Conservation (phyloP, 2,329 filamentous ascomycete species). For the Ceratocystis harringtonii region DNA sequence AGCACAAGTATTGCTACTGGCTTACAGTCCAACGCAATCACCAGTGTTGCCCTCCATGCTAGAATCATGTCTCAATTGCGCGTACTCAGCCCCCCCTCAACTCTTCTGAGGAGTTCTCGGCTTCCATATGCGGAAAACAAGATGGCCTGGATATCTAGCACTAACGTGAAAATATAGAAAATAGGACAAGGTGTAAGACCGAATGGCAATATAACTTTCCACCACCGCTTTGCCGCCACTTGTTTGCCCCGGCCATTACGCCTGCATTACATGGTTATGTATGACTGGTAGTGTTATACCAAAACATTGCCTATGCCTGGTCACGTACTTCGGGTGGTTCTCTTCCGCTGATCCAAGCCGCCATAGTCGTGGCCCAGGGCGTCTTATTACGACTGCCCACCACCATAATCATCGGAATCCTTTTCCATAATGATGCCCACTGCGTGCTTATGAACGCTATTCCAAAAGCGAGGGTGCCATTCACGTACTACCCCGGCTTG, state of each 20-base stretch:
- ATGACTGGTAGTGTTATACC: background rate
- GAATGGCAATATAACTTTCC: background rate
- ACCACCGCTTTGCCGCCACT: background rate
- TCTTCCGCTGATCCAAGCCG: background rate
- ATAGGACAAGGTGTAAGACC: background rate
- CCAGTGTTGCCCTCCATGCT: background rate
- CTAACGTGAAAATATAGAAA: background rate
- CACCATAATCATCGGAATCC: background rate
- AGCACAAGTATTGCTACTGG: background rate
- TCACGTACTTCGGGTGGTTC: background rate
- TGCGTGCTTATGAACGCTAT: background rate
- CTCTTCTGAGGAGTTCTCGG: background rate
- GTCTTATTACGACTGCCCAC: background rate
- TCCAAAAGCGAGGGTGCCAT: background rate
- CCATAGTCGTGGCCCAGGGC: background rate
- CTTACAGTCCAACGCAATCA: background rate
- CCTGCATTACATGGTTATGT: background rate
- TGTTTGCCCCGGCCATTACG: background rate
- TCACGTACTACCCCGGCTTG: background rate
- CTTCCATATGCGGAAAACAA: background rate
- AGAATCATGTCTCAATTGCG: background rate
- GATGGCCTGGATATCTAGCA: background rate
- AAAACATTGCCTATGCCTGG: background rate
- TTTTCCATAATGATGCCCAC: background rate
- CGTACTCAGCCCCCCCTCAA: background rate